Evolutionary conservation across 1,139 yeast species (phyloP), one percentile per base, ranked within the genome.

Genomic region (Blastobotrys persicus): DNA sequence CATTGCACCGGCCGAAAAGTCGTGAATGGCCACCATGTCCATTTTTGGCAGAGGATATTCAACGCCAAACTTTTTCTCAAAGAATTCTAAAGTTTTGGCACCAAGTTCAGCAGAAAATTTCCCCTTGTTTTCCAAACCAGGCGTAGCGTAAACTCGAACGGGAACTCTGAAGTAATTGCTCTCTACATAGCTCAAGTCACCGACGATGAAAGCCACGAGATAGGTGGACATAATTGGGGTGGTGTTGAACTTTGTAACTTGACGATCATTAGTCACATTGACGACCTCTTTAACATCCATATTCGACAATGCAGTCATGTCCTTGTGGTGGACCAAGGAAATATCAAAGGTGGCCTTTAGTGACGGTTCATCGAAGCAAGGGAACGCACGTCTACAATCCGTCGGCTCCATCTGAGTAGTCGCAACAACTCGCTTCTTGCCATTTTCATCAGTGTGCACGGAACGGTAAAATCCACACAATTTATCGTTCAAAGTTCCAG

Each of bases 381-480:
- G 95, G 71, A 86, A 83, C 0, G 94, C 91, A 61, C 88, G 77
- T 67, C 95, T 81, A 47, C 91, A 88, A 65, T 85, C 91, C 26
- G 91, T 84, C 31, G 95, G 86, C 69, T 86, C 95, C 77, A 86
- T 84, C 69, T 86, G 95, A 41, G 95, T 86, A 34, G 91, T 81
- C 43, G 88, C 83, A 74, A 85, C 77, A 55, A 76, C 79, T 62
- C 82, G 80, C 44, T 78, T 75, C 53, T 74, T 75, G 7, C 86
- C 89, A 47, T 81, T 72, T 4, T 61, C 53, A 55, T 78, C 82
- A 60, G 73, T 76, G 69, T 88, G 88, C 35, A 81, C 78, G 4
- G 95, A 86, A 63, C 92, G 80, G 72, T 86, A 86, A 69, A 85
- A 85, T 14, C 94, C 92, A 32, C 86, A 83, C 87, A 86, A 81